phyloP scores from a whole-genome alignment of 2,329 filamentous ascomycete genomes.

The Leptographium galeiforme region DNA sequence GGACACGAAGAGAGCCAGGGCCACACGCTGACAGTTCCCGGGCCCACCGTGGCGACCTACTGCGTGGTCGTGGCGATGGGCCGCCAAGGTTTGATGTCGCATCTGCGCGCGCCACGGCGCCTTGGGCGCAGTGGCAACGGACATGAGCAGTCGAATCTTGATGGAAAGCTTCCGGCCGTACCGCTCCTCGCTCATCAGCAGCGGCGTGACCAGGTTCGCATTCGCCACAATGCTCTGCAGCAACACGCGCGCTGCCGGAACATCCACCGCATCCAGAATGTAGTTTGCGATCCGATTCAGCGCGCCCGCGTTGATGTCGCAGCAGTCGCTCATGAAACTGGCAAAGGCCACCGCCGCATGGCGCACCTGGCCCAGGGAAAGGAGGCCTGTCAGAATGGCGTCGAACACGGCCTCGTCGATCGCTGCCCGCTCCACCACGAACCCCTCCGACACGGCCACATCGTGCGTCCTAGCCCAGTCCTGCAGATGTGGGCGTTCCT shows the following conservation, averaged over 20 bases:
- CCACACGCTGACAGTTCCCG: background rate
- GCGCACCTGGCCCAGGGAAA: slow-evolving; percentile 31
- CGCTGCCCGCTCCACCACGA: slow-evolving; percentile 25
- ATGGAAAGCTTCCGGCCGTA: slow-evolving; percentile 3
- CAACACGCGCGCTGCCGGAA: slow-evolving; percentile 20
- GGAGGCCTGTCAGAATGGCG: slow-evolving; percentile 31
- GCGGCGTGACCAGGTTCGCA: slow-evolving; percentile 10
- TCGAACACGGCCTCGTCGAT: slow-evolving; percentile 28
- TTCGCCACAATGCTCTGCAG: slow-evolving; percentile 18
- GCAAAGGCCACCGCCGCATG: slow-evolving; percentile 30
- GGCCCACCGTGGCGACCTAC: background rate
- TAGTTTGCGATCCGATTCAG: slow-evolving; percentile 29
- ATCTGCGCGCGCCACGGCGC: background rate
- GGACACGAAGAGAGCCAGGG: slow-evolving; percentile 4
- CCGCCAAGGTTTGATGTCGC: background rate
- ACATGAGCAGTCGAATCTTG: slow-evolving; percentile 8
- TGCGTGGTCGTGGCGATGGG: background rate
- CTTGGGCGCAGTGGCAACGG: slow-evolving; percentile 5
- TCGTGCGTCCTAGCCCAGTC: slow-evolving; percentile 17
- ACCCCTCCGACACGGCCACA: slow-evolving; percentile 17
- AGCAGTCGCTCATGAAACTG: slow-evolving; percentile 9
- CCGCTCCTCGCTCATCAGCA: slow-evolving; percentile 5
- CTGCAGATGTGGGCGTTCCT: background rate
- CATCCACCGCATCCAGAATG: slow-evolving; percentile 27
- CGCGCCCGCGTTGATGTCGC: slow-evolving; percentile 23